phyloP scores from a whole-genome alignment of 768 basidiomycete genomes.

The Cystofilobasidium ferigula region DNA sequence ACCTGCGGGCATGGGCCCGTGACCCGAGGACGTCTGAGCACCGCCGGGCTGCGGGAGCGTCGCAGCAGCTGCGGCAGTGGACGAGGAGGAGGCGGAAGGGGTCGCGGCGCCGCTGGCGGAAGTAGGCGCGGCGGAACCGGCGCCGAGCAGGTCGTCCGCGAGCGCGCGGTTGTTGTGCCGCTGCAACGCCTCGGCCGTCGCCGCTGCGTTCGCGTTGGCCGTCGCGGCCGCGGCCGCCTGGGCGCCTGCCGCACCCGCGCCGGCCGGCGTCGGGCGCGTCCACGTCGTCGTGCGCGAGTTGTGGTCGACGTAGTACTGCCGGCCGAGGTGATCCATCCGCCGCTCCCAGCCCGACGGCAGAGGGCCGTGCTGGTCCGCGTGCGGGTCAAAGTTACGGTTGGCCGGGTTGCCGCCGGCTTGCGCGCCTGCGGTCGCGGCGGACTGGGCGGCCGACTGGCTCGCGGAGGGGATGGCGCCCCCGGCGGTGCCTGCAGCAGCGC shows the following conservation, averaged over 20 bases:
- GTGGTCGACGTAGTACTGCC: constrained; percentile 92
- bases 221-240: constrained; percentile 46
- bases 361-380: constrained; percentile 84
- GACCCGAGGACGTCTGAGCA: constrained; percentile 54
- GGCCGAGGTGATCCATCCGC: constrained; percentile 85
- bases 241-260: neutral
- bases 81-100: constrained; percentile 26
- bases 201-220: constrained; percentile 49
- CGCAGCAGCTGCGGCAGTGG: constrained; percentile 24
- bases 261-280: constrained; percentile 55
- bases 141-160: constrained; percentile 68
- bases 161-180: constrained; percentile 74
- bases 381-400: constrained; percentile 77
- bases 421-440: constrained; percentile 21
- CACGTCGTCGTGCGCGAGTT: constrained; percentile 95
- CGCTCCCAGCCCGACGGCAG: constrained; percentile 92
- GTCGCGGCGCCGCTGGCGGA: constrained; percentile 29
- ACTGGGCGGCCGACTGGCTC: constrained; percentile 30
- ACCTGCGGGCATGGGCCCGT: constrained; percentile 81
- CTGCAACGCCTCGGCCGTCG: constrained; percentile 74
- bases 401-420: constrained; percentile 37
- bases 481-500: constrained; percentile 35
- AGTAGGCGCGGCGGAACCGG: constrained; percentile 41
- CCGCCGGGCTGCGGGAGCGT: constrained; percentile 32
- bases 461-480: constrained; percentile 35